Conservation (phyloP, 1,284 basidiomycete genomes). For the Pulveroboletus sp. region DNA sequence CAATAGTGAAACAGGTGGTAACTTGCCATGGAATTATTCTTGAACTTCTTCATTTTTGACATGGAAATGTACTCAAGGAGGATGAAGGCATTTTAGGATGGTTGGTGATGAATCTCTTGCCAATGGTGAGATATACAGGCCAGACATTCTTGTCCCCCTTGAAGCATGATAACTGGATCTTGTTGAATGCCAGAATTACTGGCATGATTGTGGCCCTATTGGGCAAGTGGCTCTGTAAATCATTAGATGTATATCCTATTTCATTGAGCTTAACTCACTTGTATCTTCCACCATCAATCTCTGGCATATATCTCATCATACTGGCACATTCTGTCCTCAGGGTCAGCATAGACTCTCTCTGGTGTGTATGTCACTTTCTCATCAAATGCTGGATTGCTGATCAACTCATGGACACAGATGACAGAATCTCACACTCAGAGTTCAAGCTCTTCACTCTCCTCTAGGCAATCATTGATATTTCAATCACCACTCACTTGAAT, state of each 20-base stretch:
- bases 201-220: no score
- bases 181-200: no score
- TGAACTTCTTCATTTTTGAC: constrained; percentile 41
- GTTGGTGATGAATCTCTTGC: constrained; percentile 26
- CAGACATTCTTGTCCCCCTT: no score
- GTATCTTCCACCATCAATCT: constrained; percentile 17
- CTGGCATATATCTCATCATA: constrained; percentile 16
- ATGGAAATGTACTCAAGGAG: constrained; percentile 46
- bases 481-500: constrained; percentile 6
- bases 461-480: no score
- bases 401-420: constrained; percentile 35
- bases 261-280: no score
- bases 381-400: constrained; percentile 35
- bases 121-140: no score
- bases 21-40: constrained; percentile 21
- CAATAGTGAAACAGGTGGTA: constrained; percentile 43
- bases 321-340: neutral
- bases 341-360: constrained; percentile 6
- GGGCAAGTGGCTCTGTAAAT: no score
- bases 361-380: constrained; percentile 29
- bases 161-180: no score
- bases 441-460: constrained; percentile 18
- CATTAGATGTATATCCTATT: no score
- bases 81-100: constrained; percentile 31
- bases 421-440: constrained; percentile 37